Base-by-base conservation (phyloP, 2,329 filamentous ascomycete species). In the Fusarium oxysporum region DNA sequence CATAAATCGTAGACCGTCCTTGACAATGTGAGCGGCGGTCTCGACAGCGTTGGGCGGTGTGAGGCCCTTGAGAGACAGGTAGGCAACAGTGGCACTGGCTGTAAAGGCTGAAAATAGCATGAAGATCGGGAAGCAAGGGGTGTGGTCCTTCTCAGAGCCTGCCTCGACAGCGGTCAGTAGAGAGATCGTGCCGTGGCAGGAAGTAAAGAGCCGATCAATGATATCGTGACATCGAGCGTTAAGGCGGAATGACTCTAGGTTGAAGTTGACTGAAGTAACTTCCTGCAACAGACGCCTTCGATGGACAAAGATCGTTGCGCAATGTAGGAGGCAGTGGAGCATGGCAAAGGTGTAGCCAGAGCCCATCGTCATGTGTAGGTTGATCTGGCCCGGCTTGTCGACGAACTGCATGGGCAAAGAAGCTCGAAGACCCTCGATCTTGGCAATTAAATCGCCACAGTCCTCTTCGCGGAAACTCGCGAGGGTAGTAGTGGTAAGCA, bases 81-180 rank as follows among this genome's bases (percentile, higher is more conserved):
- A 91, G 17, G 89, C 89, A 3, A 90, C 86, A 2, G 89, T 90
- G 5, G 88, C 88, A 68, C 88, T 88, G 5, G 88, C 87, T 0
- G 88, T 90, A 70, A 91, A 91, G 56, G 88, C 86, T 0, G 88
- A 88, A 78, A 91, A 91, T 17, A 90, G 82, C 89, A 91, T 90
- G 69, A 90, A 89, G 61, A 91, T 88, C 41, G 89, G 89, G 80
- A 90, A 89, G 79, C 86, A 89, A n/a, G 87, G 82, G n/a, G 86
- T 83, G 30, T 84, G 83, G 60, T 90, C 87, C 81, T 90, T 90
- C 58, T 90, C 88, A 3, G 85, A 83, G 14, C 88, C 87, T 16
- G 83, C 80, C 79, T 90, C 88, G 6, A 91, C 85, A 4, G 88
- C 86, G 8, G 85, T 83, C 25, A 90, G 82, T 61, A 90, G 85